Evolutionary conservation across 345 rosid species (phyloP).

Genomic region (Boechera stricta): DNA sequence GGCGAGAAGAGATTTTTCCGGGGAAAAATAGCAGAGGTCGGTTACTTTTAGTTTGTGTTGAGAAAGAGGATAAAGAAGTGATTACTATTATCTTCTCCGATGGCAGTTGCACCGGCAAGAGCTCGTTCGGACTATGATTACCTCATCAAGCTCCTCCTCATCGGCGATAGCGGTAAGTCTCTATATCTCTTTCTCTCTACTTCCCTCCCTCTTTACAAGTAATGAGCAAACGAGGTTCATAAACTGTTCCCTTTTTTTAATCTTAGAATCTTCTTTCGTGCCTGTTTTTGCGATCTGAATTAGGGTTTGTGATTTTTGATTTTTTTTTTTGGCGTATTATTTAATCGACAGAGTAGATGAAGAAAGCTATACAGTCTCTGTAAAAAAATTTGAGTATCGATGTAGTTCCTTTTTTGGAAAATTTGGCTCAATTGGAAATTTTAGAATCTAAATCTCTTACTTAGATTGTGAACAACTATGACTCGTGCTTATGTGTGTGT

Average conservation of each 20-base stretch:
- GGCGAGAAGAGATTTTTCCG: slow-evolving; percentile 35
- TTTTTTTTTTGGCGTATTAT: neutral
- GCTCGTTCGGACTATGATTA: slow-evolving; percentile 64
- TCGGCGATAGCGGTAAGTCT: slow-evolving; percentile 56
- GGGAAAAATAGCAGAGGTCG: slow-evolving; percentile 1
- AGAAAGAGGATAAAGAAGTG: neutral
- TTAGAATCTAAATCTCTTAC: neutral
- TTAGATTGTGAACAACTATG: slow-evolving; percentile 4
- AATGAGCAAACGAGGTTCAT: neutral
- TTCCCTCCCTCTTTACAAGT: neutral
- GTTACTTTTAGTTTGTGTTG: neutral
- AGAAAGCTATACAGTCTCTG: neutral
- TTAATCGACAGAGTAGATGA: neutral
- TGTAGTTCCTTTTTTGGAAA: slow-evolving; percentile 9
- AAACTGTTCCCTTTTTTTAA: neutral
- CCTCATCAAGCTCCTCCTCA: slow-evolving; percentile 59
- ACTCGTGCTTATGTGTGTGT: neutral
- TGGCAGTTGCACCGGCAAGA: slow-evolving; percentile 59
- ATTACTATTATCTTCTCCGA: slow-evolving; percentile 11
- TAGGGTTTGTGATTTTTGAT: slow-evolving; percentile 34
- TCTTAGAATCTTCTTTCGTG: neutral
- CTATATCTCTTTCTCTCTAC: neutral
- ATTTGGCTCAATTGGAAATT: neutral
- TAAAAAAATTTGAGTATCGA: neutral
- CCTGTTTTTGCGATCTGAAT: slow-evolving; percentile 11